Evolutionary conservation across 2,329 filamentous ascomycete species (phyloP).

Genomic region (Daldinia eschscholtzii): DNA sequence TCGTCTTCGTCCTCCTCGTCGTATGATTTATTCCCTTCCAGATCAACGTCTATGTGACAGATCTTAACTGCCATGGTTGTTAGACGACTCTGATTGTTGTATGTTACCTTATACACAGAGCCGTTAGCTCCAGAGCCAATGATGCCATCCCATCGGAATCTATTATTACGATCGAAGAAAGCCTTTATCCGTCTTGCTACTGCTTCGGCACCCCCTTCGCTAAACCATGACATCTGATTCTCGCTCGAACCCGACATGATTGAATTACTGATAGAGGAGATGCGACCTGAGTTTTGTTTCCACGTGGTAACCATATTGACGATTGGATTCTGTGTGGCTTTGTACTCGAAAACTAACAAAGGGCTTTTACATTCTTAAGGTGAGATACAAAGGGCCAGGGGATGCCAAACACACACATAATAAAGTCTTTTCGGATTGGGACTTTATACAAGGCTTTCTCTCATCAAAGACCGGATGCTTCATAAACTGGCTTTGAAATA

Average conservation of each 20-base stretch:
- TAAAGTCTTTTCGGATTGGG: background rate
- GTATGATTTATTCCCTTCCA: conserved; percentile 22
- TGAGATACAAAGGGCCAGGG: background rate
- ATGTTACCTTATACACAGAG: conserved; percentile 10
- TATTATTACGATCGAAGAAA: conserved; percentile 19
- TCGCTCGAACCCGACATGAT: conserved; percentile 11
- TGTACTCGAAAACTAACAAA: background rate
- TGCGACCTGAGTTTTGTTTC: background rate
- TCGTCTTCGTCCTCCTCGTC: conserved; percentile 9
- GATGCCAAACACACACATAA: background rate
- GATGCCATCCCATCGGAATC: conserved; percentile 3
- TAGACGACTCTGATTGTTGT: background rate
- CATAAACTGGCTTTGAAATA: no score
- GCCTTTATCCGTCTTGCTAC: conserved; percentile 16
- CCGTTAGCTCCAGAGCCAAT: conserved; percentile 26
- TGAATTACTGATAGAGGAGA: background rate
- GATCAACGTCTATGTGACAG: conserved; percentile 15
- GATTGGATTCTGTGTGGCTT: background rate
- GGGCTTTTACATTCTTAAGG: background rate
- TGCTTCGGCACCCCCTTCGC: conserved; percentile 4
- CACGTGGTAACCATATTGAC: background rate
- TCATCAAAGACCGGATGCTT: no score
- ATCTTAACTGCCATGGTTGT: conserved; percentile 18
- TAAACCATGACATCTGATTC: conserved; percentile 6
- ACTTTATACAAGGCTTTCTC: no score